A percentile compares a stretch with the other conserved stretches of the same genome.
These are phyloP conservation scores for Aspergillus quadrilineatus DNA, from an alignment of 2,329 filamentous ascomycete species.

Conservation along the genomic window DNA sequence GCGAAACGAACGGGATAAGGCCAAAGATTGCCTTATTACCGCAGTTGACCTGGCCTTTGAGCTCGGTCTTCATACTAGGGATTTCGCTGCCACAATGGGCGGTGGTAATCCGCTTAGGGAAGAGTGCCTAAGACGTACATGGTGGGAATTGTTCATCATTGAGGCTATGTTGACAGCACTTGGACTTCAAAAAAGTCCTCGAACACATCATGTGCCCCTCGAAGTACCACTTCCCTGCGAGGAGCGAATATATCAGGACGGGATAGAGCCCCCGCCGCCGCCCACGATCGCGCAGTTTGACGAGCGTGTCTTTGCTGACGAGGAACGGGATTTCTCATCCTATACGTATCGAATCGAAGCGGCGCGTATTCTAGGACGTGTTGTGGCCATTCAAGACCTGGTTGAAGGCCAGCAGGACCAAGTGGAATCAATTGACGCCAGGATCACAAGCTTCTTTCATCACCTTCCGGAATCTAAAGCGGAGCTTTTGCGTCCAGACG, in stretches of 20 bases:
- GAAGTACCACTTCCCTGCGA: slow-evolving; percentile 79
- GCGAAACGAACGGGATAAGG: slow-evolving; percentile 67
- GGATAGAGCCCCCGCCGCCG: slow-evolving; percentile 58
- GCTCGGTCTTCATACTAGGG: slow-evolving; percentile 69
- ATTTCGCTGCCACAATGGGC: slow-evolving; percentile 65
- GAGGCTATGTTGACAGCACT: slow-evolving; percentile 84
- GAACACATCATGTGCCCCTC: slow-evolving; percentile 66
- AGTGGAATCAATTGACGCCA: slow-evolving; percentile 59
- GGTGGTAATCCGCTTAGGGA: slow-evolving; percentile 67
- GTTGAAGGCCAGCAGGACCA: slow-evolving; percentile 50
- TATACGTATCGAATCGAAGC: slow-evolving; percentile 83
- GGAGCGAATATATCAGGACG: slow-evolving; percentile 61
- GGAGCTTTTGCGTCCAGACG: slow-evolving; percentile 66
- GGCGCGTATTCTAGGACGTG: slow-evolving; percentile 72
- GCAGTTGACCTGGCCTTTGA: slow-evolving; percentile 72
- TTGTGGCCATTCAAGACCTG: slow-evolving; percentile 55
- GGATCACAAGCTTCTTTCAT: slow-evolving; percentile 71
- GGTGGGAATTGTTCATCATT: slow-evolving; percentile 83
- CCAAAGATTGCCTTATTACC: slow-evolving; percentile 64
- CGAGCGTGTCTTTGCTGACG: slow-evolving; percentile 69
- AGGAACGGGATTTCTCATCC: slow-evolving; percentile 71
- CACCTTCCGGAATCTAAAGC: slow-evolving; percentile 73
- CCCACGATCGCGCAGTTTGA: slow-evolving; percentile 73
- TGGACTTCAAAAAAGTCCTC: slow-evolving; percentile 50
- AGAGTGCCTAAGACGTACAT: slow-evolving; percentile 83